A percentile compares a stretch with the other conserved stretches of the same genome.
Conservation (phyloP, 805 yeast genomes). For the Yarrowia sp. region DNA sequence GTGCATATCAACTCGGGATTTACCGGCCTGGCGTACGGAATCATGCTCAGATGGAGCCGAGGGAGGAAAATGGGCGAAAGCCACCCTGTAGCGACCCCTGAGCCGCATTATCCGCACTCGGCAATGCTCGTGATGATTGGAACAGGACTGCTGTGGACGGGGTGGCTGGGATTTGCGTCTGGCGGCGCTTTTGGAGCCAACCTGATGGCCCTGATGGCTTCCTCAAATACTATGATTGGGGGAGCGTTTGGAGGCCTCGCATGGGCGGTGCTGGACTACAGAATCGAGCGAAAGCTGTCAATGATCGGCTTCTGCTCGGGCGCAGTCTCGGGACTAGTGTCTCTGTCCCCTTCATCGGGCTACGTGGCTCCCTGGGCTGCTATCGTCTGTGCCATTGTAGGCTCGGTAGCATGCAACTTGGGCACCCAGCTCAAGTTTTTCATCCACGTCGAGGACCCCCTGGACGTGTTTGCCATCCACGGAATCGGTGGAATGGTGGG, state of each 20-base stretch:
- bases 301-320: constrained; percentile 95
- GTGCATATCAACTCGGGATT: constrained; percentile 76
- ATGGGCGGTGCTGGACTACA: constrained; percentile 55
- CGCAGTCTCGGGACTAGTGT: constrained; percentile 90
- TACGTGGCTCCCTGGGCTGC: constrained; percentile 87
- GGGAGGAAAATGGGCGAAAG: constrained; percentile 67
- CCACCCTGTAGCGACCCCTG: constrained; percentile 45
- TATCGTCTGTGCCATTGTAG: constrained; percentile 72
- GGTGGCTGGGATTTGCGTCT: constrained; percentile 82
- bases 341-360: constrained; percentile 97
- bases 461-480: constrained; percentile 91
- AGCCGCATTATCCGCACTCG: constrained; percentile 72
- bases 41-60: constrained; percentile 51
- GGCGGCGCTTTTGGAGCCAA: constrained; percentile 60
- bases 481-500: constrained; percentile 91
- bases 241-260: constrained; percentile 58
- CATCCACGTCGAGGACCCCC: constrained; percentile 87
- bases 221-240: constrained; percentile 59
- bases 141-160: constrained; percentile 73
- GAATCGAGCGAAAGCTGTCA: constrained; percentile 83
- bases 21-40: constrained; percentile 73
- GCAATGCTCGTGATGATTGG: constrained; percentile 72
- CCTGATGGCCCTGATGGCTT: constrained; percentile 54
- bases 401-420: constrained; percentile 79
- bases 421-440: constrained; percentile 80